Base-by-base conservation (phyloP, 345 rosid genomes). In the Eucalyptus paniculata region DNA sequence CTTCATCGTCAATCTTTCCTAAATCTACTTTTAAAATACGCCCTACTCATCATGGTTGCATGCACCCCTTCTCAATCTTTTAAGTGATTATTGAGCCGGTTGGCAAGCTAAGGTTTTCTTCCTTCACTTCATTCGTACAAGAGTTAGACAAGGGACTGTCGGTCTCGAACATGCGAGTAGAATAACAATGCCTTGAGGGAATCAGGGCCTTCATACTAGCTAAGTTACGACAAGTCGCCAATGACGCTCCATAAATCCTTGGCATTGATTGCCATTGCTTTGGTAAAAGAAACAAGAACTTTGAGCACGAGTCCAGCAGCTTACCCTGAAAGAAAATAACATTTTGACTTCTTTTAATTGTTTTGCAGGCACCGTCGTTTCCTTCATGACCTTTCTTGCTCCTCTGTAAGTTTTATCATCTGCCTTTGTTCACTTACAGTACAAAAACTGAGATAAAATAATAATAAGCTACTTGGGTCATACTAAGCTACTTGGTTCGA, bases 371-470 rank as follows among this genome's bases (percentile, higher is more conserved):
- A 93, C 94, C 92, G 87, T 95, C 49, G 90, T 93, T 88, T 96
- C 98, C 86, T 93, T 94, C 87, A 85, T 94, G 87, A 96, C 95
- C 85, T 91, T 94, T 87, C 95, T 97, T 69, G 91, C 98, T 37
- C 99, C 99, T 37, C 34, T 95, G 98, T 96, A 89, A 93, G 93
- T 92, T 26, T 44, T 88, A 30, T 49, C 28, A 19, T 50, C 37
- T 10, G 47, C 26, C 44, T 86, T 21, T 62, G 37, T 42, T 87
- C 80, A 44, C 88, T 51, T 45, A 15, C 6, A 30, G 8, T 40
- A 45, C 5, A 6, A 58, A 60, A 44, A 30, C 14, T 32, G 13
- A 88, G 42, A 10, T 56, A 56, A 56, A 56, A 56, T 53, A 19
- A 53, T 19, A 53, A 19, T 53, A 3, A 19, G 56, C 10, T 19